Evolutionary conservation across 148 eudicot species (phyloP).

Genomic region (Diospyros lotus): DNA sequence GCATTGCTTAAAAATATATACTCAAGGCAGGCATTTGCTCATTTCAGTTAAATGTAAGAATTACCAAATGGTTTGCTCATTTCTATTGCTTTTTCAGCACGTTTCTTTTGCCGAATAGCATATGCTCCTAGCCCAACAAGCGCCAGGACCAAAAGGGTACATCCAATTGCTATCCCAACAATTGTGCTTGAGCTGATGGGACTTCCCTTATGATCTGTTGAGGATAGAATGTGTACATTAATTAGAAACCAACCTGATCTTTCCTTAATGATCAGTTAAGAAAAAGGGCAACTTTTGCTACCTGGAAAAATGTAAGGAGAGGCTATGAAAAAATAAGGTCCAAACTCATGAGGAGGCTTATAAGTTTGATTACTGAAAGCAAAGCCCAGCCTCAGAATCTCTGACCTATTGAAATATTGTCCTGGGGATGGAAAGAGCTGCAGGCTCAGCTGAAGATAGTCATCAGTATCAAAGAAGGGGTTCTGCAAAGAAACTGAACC

Average conservation of each 20-base stretch:
- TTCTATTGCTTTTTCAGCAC: slow-evolving; percentile 69
- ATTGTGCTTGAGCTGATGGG: slow-evolving; percentile 44
- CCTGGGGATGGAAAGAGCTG: slow-evolving; percentile 64
- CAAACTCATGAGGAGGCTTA: slow-evolving; percentile 72
- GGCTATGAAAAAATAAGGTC: slow-evolving; percentile 80
- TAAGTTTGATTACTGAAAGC: slow-evolving; percentile 67
- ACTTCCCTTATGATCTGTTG: slow-evolving; percentile 34
- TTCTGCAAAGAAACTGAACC: slow-evolving; percentile 75
- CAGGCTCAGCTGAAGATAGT: slow-evolving; percentile 73
- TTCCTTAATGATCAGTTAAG: neutral
- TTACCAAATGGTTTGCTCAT: slow-evolving; percentile 78
- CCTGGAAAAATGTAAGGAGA: slow-evolving; percentile 73
- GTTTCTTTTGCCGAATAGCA: slow-evolving; percentile 65
- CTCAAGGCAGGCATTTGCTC: neutral
- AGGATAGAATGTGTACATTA: neutral
- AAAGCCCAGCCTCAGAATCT: slow-evolving; percentile 67
- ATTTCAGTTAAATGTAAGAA: neutral
- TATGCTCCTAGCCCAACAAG: slow-evolving; percentile 60
- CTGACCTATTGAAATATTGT: slow-evolving; percentile 55
- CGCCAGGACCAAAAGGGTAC: slow-evolving; percentile 42
- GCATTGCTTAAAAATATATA: slow-evolving; percentile 1
- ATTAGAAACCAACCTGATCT: neutral
- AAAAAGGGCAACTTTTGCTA: slow-evolving; percentile 13
- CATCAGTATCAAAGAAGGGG: slow-evolving; percentile 62
- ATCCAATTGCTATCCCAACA: slow-evolving; percentile 46